These are phyloP conservation scores for Sclerotinia trifoliorum DNA, from an alignment of 2,329 filamentous ascomycete species.

Conservation along the genomic window DNA sequence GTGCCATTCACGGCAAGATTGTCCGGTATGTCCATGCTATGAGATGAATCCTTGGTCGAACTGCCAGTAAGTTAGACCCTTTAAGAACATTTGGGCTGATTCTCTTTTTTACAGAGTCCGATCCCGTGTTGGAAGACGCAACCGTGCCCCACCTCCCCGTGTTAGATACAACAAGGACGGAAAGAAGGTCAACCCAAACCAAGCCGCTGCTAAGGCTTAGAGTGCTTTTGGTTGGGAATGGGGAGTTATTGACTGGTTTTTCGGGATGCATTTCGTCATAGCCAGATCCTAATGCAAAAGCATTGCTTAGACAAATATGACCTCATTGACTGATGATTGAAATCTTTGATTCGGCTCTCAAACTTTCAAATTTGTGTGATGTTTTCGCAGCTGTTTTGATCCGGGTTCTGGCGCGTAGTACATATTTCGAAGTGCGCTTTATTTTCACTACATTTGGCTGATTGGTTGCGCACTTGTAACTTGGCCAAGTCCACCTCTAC, in stretches of 20 bases:
- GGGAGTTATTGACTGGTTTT: constrained; percentile 21
- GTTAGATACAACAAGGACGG: constrained; percentile 99
- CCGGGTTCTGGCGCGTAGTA: neutral
- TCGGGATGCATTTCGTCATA: constrained; percentile 22
- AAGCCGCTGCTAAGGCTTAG: constrained; percentile 41
- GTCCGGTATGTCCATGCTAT: constrained; percentile 81
- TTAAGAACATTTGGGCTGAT: constrained; percentile 45
- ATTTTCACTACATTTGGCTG: no score
- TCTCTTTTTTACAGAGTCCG: constrained; percentile 69
- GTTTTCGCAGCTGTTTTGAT: neutral
- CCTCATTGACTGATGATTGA: constrained; percentile 21
- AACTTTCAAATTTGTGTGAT: neutral
- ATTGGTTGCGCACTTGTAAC: no score
- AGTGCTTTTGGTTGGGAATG: constrained; percentile 19
- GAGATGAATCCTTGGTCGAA: constrained; percentile 61
- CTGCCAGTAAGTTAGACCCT: constrained; percentile 41
- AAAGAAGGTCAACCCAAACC: constrained; percentile 83
- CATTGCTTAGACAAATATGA: constrained; percentile 24
- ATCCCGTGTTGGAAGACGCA: constrained; percentile 93
- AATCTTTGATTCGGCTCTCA: neutral
- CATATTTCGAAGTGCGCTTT: neutral
- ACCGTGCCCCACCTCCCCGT: constrained; percentile 95
- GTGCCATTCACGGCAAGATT: constrained; percentile 99
- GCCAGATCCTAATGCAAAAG: constrained; percentile 21
- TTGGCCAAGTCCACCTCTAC: no score